Base-by-base conservation (phyloP, 2,329 filamentous ascomycete genomes). In the Xylaria sp. region DNA sequence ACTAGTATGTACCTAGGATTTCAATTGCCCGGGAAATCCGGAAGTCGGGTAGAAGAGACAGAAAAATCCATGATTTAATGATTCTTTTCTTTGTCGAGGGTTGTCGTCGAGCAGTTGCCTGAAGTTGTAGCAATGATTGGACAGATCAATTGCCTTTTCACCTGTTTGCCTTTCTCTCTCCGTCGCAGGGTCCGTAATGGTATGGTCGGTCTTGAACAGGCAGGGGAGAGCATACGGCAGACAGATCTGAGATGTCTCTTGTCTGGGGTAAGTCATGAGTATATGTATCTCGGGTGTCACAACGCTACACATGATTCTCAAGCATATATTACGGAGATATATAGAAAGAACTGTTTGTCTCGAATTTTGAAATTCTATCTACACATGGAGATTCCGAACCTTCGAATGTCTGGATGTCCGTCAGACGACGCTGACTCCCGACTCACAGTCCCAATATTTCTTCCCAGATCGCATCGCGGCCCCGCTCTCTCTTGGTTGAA, bases 1-100 rank as follows among this genome's bases (percentile, higher is more conserved):
- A n/a, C n/a, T n/a, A n/a, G 34, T 58, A 41, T 54, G 34, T 58
- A 41, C 54, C 20, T 65, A 65, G 52, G 63, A 65, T 59, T 58
- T 18, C 51, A 44, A 37, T 56, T 52, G 34, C 20, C 25, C 28
- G 39, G 52, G 23, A 56, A 28, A 56, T 50, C 28, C 44, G 28
- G 48, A 51, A 61, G 6, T 3, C 15, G 34, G 50, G 13, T 3
- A 57, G 41, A 39, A 56, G 34, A 56, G 52, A 28, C 28, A 28
- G 3, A 28, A 6, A 28, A 28, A 28, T 56, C 31, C 8, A 56
- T 56, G 31, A 56, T 56, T 13, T 8, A 23, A 56, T 56, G 18
- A 56, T 39, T 12, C 20, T 39, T 37, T n/a, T 15, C 25, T 23
- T 37, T 23, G 20, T 13, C 46, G n/a, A 3, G 5, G 20, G 20